Evolutionary conservation across 495 filamentous ascomycete genomes (phyloP).

Genomic region (Penicillium riverlandense): DNA sequence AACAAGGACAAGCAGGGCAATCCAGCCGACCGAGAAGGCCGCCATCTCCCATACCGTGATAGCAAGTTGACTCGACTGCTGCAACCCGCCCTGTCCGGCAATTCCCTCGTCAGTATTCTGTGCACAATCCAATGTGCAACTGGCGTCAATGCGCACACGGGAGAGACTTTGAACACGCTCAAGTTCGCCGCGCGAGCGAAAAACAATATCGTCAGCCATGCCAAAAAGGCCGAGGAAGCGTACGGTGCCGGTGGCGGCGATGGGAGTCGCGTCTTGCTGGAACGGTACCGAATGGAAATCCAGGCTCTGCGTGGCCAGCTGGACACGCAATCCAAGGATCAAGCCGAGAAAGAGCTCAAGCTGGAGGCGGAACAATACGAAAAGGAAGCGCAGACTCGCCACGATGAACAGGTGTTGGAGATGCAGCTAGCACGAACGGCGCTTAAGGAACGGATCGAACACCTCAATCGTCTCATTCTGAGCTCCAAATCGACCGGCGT

Average conservation of each 20-base stretch:
- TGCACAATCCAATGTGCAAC: conserved; percentile 85
- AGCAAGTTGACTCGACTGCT: conserved; percentile 92
- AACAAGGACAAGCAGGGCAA: conserved; percentile 79
- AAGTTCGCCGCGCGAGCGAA: conserved; percentile 96
- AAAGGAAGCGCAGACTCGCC: conserved; percentile 73
- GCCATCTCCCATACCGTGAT: conserved; percentile 92
- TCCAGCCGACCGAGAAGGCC: conserved; percentile 66
- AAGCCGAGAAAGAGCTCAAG: conserved; percentile 60
- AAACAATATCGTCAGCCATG: conserved; percentile 96
- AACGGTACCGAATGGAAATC: conserved; percentile 94
- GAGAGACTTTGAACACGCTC: conserved; percentile 88
- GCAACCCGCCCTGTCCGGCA: conserved; percentile 87
- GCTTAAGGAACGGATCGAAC: conserved; percentile 93
- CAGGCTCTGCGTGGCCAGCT: conserved; percentile 73
- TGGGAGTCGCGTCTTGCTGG: conserved; percentile 79
- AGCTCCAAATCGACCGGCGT: conserved; percentile 94
- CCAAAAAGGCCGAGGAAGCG: conserved; percentile 89
- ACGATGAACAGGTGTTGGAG: conserved; percentile 95
- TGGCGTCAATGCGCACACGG: conserved; percentile 58
- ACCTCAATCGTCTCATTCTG: conserved; percentile 90
- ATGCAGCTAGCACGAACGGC: conserved; percentile 96
- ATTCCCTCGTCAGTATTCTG: conserved; percentile 92
- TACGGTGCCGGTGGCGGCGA: conserved; percentile 63
- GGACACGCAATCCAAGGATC: conserved; percentile 65
- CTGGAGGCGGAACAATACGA: conserved; percentile 67